Evolutionary conservation across 805 yeast genomes (phyloP).

Genomic region (Candida pseudoglaebosa): DNA sequence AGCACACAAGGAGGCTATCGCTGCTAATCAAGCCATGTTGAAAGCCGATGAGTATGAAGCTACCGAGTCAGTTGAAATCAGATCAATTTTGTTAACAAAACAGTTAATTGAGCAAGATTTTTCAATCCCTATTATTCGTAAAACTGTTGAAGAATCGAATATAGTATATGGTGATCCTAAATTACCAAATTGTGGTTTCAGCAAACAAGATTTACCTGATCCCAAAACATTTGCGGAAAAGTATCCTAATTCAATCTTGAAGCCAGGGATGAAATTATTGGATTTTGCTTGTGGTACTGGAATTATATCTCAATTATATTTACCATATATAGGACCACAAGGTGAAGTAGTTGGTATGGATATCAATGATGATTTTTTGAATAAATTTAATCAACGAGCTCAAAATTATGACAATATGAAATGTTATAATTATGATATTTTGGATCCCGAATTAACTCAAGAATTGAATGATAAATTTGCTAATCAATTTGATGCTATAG

Average conservation of each 20-base stretch:
- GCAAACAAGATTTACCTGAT: conserved; percentile 12
- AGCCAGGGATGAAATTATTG: conserved; percentile 21
- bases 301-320: conserved; percentile 25
- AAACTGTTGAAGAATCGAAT: conserved; percentile 11
- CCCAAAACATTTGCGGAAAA: conserved; percentile 6
- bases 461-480: conserved; percentile 14
- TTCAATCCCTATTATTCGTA: conserved; percentile 8
- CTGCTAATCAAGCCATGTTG: conserved; percentile 19
- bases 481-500: conserved; percentile 27
- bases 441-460: conserved; percentile 13
- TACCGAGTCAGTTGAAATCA: conserved; percentile 13
- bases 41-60: conserved; percentile 20
- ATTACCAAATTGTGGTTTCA: conserved; percentile 10
- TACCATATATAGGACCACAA: conserved; percentile 20
- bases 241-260: conserved; percentile 13
- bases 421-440: conserved; percentile 19
- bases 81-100: conserved; percentile 17
- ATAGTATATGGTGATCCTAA: conserved; percentile 13
- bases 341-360: conserved; percentile 34
- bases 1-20: conserved; percentile 21
- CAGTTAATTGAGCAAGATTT: conserved; percentile 18
- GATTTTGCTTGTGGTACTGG: conserved; percentile 48
- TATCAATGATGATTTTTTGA: conserved; percentile 24
- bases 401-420: conserved; percentile 6
- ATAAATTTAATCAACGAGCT: conserved; percentile 13